Evolutionary conservation across 768 basidiomycete species (phyloP).

Genomic region (Tricholoma sp.): DNA sequence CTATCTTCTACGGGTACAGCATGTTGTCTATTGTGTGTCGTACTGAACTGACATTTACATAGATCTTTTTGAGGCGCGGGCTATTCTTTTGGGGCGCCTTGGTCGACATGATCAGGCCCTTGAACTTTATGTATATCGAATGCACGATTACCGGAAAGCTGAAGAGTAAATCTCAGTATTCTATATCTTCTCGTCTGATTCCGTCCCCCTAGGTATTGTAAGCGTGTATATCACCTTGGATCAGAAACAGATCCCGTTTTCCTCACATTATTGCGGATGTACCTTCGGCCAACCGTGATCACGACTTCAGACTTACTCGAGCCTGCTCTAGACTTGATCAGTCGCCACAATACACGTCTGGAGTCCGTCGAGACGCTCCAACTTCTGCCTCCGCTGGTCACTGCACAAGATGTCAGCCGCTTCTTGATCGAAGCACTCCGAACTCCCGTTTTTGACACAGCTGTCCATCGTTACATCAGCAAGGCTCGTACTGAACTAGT

Average conservation of each 20-base stretch:
- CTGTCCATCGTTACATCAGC: constrained; percentile 63
- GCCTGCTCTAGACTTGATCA: constrained; percentile 86
- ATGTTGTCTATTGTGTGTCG: background rate
- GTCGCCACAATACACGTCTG: constrained; percentile 75
- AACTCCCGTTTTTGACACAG: constrained; percentile 61
- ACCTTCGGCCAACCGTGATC: constrained; percentile 67
- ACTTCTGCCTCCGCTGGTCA: constrained; percentile 86
- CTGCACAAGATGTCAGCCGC: constrained; percentile 68
- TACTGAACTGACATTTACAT: background rate
- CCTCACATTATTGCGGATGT: constrained; percentile 80
- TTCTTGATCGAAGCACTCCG: constrained; percentile 74
- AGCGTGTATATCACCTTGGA: constrained; percentile 62
- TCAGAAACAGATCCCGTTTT: constrained; percentile 62
- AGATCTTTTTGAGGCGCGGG: constrained; percentile 91
- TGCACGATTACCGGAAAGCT: constrained; percentile 80
- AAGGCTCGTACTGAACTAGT: constrained; percentile 77
- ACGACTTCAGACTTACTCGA: constrained; percentile 53
- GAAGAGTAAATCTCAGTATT: constrained; percentile 60
- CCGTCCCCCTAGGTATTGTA: constrained; percentile 69
- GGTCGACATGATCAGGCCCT: constrained; percentile 91
- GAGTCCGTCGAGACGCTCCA: constrained; percentile 80
- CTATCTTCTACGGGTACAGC: constrained; percentile 74
- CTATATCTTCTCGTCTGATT: background rate
- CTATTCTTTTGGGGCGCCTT: constrained; percentile 83
- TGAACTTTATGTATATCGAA: constrained; percentile 88